phyloP scores from a whole-genome alignment of 208 protist species.

The Entamoeba invadens region DNA sequence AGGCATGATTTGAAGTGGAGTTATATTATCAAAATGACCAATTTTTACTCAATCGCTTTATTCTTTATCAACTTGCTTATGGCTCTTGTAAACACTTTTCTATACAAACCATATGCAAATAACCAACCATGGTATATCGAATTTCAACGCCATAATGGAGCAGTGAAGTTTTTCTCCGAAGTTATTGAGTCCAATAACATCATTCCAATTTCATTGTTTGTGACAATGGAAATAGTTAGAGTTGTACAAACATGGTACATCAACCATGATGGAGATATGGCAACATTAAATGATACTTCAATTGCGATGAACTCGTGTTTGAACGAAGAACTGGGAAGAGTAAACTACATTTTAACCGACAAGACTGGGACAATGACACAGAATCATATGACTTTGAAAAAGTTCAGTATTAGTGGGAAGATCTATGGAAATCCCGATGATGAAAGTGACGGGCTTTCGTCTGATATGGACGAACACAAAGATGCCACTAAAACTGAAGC shows the following conservation, averaged over 20 bases:
- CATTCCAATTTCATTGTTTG: background rate
- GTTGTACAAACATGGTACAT: background rate
- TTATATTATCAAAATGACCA: background rate
- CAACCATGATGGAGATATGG: background rate
- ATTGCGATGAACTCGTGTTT: background rate
- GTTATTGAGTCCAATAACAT: background rate
- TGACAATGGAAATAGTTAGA: background rate
- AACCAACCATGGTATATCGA: background rate
- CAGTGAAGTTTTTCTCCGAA: background rate
- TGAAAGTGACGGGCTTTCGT: background rate
- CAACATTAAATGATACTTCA: background rate
- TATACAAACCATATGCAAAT: background rate
- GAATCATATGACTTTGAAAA: background rate
- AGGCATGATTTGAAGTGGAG: background rate
- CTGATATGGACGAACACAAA: background rate
- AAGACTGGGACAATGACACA: background rate
- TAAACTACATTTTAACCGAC: background rate
- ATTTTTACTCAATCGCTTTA: background rate
- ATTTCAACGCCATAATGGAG: too few relatives aligned
- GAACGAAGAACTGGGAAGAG: background rate
- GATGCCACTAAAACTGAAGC: too few relatives aligned
- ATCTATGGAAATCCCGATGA: background rate
- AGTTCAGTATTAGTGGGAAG: background rate
- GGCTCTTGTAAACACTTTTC: background rate
- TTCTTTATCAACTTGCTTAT: background rate